Evolutionary conservation across 129 eudicot genomes (phyloP).

Genomic region (Flaveria bidentis): DNA sequence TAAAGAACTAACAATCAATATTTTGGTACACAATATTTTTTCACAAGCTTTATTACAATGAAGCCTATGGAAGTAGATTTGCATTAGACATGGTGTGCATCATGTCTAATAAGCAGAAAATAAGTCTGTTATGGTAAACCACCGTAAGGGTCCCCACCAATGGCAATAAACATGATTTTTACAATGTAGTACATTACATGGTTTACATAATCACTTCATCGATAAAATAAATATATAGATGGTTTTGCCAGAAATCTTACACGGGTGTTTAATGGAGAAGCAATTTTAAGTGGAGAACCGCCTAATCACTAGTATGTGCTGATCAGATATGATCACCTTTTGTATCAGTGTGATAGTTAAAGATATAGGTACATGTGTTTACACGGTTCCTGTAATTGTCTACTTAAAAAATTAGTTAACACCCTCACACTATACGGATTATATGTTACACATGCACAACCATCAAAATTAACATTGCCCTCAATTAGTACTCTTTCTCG

Average conservation of each 20-base stretch:
- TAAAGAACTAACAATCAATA: background rate
- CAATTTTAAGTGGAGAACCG: background rate
- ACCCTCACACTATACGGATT: background rate
- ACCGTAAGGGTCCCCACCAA: background rate
- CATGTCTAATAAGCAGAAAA: conserved; percentile 2
- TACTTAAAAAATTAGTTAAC: background rate
- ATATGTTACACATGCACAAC: background rate
- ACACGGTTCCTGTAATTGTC: background rate
- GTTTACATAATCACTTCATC: background rate
- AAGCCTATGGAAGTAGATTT: background rate
- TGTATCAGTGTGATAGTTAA: background rate
- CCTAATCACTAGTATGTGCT: background rate
- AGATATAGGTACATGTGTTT: background rate
- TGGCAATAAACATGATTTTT: background rate
- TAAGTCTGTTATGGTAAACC: background rate
- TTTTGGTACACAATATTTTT: background rate
- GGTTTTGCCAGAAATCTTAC: no score
- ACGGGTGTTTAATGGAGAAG: background rate
- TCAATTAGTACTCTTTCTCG: background rate
- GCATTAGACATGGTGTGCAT: background rate
- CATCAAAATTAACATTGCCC: background rate
- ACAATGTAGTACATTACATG: background rate
- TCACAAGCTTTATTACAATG: background rate
- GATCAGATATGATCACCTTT: background rate
- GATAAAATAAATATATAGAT: no score